A percentile compares a stretch with the other conserved stretches of the same genome.
These are phyloP conservation scores for Kwoniella sp. DNA, from an alignment of 768 basidiomycete species.

Conservation along the genomic window DNA sequence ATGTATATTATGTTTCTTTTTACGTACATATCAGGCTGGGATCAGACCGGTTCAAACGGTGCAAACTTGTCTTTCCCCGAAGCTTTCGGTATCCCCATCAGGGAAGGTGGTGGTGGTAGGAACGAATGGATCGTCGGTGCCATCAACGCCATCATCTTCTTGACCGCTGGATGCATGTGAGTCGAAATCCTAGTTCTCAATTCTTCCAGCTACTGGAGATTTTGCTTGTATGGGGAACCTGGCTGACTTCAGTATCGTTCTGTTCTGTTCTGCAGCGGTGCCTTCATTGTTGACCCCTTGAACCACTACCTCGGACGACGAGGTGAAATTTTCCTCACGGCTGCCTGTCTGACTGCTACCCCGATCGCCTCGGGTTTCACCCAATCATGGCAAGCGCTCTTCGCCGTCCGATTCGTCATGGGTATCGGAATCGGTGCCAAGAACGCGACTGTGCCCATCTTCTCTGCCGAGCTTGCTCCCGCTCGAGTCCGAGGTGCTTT, in stretches of 20 bases:
- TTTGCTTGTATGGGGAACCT: not conserved
- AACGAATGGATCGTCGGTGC: conserved; percentile 52
- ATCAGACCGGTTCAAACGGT: conserved; percentile 53
- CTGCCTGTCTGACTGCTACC: conserved; percentile 58
- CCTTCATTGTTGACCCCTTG: conserved; percentile 62
- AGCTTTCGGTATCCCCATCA: conserved; percentile 47
- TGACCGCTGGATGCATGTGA: conserved; percentile 40
- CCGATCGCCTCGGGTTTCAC: conserved; percentile 53
- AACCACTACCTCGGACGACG: conserved; percentile 67
- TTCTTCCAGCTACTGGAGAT: too few species aligned
- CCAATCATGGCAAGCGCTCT: conserved; percentile 43
- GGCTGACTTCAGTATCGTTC: not conserved
- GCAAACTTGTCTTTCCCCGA: conserved; percentile 53
- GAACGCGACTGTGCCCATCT: conserved; percentile 64
- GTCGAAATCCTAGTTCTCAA: too few species aligned
- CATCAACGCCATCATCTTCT: conserved; percentile 45
- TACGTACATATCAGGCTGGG: conserved; percentile 34
- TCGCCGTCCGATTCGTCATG: conserved; percentile 44
- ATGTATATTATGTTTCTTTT: not conserved
- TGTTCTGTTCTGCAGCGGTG: conserved; percentile 16
- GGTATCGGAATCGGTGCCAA: conserved; percentile 55
- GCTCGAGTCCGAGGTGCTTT: conserved; percentile 84
- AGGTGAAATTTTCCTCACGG: conserved; percentile 64
- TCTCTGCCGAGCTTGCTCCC: conserved; percentile 77
- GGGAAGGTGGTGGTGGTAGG: conserved; percentile 15